Conservation (phyloP, 306 rosid species). For the Hylodesmum podocarpum region DNA sequence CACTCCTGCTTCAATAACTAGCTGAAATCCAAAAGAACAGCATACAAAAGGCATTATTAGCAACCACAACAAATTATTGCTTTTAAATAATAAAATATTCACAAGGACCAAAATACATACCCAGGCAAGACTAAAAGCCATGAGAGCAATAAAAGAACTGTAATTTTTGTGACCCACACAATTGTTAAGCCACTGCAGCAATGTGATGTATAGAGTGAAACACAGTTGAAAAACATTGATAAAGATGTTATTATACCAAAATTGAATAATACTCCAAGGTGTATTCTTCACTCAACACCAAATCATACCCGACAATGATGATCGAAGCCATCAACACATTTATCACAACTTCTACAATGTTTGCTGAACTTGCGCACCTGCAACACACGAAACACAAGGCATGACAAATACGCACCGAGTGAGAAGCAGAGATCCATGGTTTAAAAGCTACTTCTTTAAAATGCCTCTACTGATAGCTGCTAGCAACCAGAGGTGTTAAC, state of each 20-base stretch:
- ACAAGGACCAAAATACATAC: slow-evolving; percentile 47
- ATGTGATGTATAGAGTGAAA: slow-evolving; percentile 36
- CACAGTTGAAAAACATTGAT: slow-evolving; percentile 14
- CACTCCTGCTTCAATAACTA: slow-evolving; percentile 89
- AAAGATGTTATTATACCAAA: slow-evolving; percentile 14
- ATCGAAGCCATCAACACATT: slow-evolving; percentile 96
- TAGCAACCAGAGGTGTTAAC: not conserved
- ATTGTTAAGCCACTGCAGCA: slow-evolving; percentile 98
- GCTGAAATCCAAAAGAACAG: slow-evolving; percentile 51
- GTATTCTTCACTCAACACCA: slow-evolving; percentile 23
- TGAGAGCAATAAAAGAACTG: slow-evolving; percentile 79
- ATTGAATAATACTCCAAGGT: slow-evolving; percentile 20
- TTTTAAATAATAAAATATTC: slow-evolving; percentile 14
- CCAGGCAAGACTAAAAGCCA: slow-evolving; percentile 91
- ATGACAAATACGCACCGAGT: not conserved
- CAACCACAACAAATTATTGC: slow-evolving; percentile 19
- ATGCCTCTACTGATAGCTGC: slow-evolving; percentile 5
- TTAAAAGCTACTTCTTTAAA: slow-evolving; percentile 11
- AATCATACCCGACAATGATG: slow-evolving; percentile 93
- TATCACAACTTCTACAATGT: slow-evolving; percentile 98
- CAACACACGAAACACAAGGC: slow-evolving; percentile 31
- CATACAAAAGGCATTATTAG: slow-evolving; percentile 21
- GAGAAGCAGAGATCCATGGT: not conserved
- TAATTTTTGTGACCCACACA: slow-evolving; percentile 96
- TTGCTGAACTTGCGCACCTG: slow-evolving; percentile 98